Evolutionary conservation across 2,329 filamentous ascomycete species (phyloP), one percentile per base, ranked within the genome.

Genomic region (Sporothrix curviconia): DNA sequence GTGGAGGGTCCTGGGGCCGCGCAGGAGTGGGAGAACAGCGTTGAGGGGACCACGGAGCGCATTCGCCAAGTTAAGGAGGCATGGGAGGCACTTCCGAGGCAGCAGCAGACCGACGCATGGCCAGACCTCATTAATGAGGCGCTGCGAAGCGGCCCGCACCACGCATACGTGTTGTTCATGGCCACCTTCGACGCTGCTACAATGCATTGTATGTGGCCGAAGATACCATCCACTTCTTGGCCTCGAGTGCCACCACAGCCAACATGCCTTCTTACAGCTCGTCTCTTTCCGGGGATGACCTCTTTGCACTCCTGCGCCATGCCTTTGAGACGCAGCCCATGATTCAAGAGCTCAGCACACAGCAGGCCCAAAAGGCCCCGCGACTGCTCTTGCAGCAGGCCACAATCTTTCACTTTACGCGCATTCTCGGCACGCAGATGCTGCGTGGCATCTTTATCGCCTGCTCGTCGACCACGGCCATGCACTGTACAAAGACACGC

Each of bases 401-500:
- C 28, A 69, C 70, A 1, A 63, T 78, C 12, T 66, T 63, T 43
- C 55, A 52, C 1, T 42, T 68, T 6, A 36, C 64, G 0, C 52
- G 42, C 3, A 28, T 44, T 7, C 30, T 60, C 19, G 32, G 58
- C 3, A 17, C 56, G 17, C 12, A 7, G 67, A 69, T 1, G 61
- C 62, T n/a, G 61, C 66, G 2, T 55, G 64, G 3, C 65, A 70
- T 11, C 64, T 80, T 1, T 74, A 75, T 57, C 58, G 62, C 3
- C 65, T 70, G 8, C 62, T 80, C 8, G 56, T 60, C 6, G 58
- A 61, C 17, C 61, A 65, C 7, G 58, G 61, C 0, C 66, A 71
- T 25, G 60, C 62, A 4, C 58, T 80, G 4, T 71, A 76, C 44
- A 61, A 63, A 9, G 67, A 77, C 59, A 82, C 80, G 0, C 66